These are phyloP conservation scores for Colletotrichum navitas DNA, from an alignment of 2,329 filamentous ascomycete genomes.

Conservation along the genomic window DNA sequence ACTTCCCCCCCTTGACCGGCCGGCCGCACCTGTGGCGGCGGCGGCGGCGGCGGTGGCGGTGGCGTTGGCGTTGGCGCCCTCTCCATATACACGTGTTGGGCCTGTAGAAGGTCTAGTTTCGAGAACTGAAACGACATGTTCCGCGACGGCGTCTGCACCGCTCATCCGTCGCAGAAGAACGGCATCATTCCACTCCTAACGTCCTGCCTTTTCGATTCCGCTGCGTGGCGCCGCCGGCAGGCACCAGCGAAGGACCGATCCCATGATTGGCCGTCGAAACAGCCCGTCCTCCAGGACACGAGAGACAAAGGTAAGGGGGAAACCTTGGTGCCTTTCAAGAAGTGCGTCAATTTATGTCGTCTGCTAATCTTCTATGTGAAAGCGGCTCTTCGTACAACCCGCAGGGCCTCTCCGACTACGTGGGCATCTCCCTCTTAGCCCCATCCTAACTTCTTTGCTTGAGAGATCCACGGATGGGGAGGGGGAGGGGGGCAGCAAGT, in stretches of 20 bases:
- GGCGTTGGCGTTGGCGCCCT: neutral
- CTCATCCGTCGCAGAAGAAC: neutral
- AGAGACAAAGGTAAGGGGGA: no score
- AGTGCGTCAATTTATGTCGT: neutral
- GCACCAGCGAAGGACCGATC: neutral
- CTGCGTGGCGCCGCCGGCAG: neutral
- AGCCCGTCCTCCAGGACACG: neutral
- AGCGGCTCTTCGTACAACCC: neutral
- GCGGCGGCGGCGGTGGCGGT: neutral
- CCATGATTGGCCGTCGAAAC: neutral
- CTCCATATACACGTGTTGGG: slow-evolving; percentile 3
- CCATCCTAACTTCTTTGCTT: no score
- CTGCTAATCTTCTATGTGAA: neutral
- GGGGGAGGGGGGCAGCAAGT: no score
- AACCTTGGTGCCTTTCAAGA: neutral
- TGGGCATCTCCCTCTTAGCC: neutral
- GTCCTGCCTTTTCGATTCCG: neutral
- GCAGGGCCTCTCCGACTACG: no score
- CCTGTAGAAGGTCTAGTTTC: neutral
- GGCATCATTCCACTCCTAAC: neutral
- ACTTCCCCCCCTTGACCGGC: neutral
- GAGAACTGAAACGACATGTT: neutral
- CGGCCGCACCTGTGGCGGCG: neutral
- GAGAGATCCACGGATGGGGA: neutral
- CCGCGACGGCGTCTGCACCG: neutral